Evolutionary conservation across 2,329 filamentous ascomycete species (phyloP).

Genomic region (Ilyonectria mors-panacis): DNA sequence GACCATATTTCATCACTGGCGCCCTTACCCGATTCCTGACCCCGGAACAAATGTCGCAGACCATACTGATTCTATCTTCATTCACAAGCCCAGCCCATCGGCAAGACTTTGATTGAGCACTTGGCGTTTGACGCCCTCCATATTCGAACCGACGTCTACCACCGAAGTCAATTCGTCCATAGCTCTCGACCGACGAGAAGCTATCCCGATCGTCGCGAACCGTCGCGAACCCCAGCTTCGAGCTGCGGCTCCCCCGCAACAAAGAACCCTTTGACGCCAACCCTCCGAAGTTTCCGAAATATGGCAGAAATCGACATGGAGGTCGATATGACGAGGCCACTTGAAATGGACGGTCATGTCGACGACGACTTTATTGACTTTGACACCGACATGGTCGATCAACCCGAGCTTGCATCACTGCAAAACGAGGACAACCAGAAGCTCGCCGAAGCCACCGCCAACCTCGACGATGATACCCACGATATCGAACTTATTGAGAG

Average conservation of each 20-base stretch:
- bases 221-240: background rate
- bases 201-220: background rate
- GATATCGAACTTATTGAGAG: slow-evolving; percentile 40
- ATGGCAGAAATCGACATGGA: slow-evolving; percentile 54
- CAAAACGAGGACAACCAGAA: slow-evolving; percentile 18
- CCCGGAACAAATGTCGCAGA: slow-evolving; percentile 47
- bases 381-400: slow-evolving; percentile 53
- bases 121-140: slow-evolving; percentile 21
- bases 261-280: background rate
- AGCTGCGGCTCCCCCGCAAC: slow-evolving; percentile 3
- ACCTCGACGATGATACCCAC: slow-evolving; percentile 38
- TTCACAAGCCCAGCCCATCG: slow-evolving; percentile 26
- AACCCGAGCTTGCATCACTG: slow-evolving; percentile 33
- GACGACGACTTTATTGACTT: slow-evolving; percentile 58
- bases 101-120: slow-evolving; percentile 38
- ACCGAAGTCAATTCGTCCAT: background rate
- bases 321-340: slow-evolving; percentile 48
- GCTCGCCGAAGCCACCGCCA: slow-evolving; percentile 17
- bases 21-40: background rate
- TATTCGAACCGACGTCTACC: background rate
- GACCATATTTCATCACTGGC: background rate
- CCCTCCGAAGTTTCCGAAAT: background rate
- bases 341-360: slow-evolving; percentile 39
- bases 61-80: slow-evolving; percentile 32
- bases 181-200: background rate